Evolutionary conservation across 2,329 filamentous ascomycete species (phyloP), one percentile per base, ranked within the genome.

Genomic region (Whalleya microplaca): DNA sequence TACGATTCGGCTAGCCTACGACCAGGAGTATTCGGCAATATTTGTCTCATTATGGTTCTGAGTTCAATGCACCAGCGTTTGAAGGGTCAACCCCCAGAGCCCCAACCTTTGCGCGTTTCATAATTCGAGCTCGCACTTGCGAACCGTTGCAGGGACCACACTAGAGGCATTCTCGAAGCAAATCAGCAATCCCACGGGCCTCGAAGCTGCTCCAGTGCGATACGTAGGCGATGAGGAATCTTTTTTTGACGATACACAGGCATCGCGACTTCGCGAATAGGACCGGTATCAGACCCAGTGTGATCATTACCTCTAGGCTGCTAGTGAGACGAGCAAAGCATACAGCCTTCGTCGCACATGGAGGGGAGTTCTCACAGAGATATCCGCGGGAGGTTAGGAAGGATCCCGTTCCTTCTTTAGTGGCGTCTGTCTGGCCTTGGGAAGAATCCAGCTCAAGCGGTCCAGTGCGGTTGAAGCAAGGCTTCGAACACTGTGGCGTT

Each of bases 81-180:
- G 56, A 62, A 62, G 59, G 56, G 57, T 58, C 47, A 51, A 27
- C 43, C 46, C 21, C 43, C 53, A 43, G 21, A 19, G 49, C 37
- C 40, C 51, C 54, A 56, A 55, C 51, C 57, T 62, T 55, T 57
- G 21, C 12, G 21, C n/a, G 57, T 60, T 60, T 60, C 57, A 56
- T 21, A 50, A 43, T 16, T 41, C 43, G 48, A 43, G 43, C 48
- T 41, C 53, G 18, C 32, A 7, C 41, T n/a, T 41, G 45, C 43
- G n/a, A 42, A 32, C 41, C 48, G 21, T 53, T 51, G 54, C 50
- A 46, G 52, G 54, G 51, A 56, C 47, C 32, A 58, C 51, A 19
- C 48, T 48, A 55, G 21, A 29, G 45, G 32, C 50, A 50, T 51
- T 37, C 41, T 52, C 52, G 41, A 50, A 40, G 23, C 18, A 42